These are phyloP conservation scores for Coemansia sp. DNA, from an alignment of 192 early-diverging fungal genomes.

Conservation along the genomic window DNA sequence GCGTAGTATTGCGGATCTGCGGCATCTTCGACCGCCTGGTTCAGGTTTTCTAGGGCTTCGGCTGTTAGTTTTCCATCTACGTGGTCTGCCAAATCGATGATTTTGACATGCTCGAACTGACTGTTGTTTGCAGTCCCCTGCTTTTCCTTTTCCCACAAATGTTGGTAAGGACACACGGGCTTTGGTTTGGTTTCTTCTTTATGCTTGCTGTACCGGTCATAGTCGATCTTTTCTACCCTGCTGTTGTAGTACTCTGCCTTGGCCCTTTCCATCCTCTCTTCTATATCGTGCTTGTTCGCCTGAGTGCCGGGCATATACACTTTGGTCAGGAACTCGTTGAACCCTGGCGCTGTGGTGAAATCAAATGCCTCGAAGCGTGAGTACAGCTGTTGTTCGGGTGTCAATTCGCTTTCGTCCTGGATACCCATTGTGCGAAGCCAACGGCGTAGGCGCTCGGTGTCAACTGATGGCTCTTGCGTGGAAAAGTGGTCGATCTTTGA, in stretches of 20 bases:
- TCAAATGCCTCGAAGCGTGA: conserved; percentile 41
- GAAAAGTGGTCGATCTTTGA: conserved; percentile 36
- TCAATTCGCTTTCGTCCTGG: conserved; percentile 13
- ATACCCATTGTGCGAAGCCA: conserved; percentile 48
- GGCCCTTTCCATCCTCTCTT: conserved; percentile 39
- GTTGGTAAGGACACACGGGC: conserved; percentile 49
- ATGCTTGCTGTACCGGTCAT: conserved; percentile 20
- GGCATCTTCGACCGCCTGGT: conserved; percentile 3
- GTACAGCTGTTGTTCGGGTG: conserved; percentile 17
- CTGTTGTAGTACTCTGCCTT: conserved; percentile 38
- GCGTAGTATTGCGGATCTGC: conserved; percentile 24
- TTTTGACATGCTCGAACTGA: conserved; percentile 22
- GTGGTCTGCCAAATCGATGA: conserved; percentile 31
- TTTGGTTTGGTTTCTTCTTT: conserved; percentile 28
- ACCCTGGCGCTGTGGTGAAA: conserved; percentile 38
- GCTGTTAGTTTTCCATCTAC: conserved; percentile 16
- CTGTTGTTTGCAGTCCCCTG: conserved; percentile 8
- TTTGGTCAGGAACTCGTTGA: conserved; percentile 27
- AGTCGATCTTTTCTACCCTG: conserved; percentile 24
- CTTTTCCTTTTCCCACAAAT: conserved; percentile 35
- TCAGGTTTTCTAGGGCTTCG: conserved; percentile 10
- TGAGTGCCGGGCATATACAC: conserved; percentile 20
- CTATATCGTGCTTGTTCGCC: conserved; percentile 25
- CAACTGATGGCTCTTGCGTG: conserved; percentile 3
- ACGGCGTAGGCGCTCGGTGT: conserved; percentile 20